Evolutionary conservation across 108 stramenopile genomes (phyloP), one percentile per base, ranked within the genome.

Genomic region (Nitzschia sp.): DNA sequence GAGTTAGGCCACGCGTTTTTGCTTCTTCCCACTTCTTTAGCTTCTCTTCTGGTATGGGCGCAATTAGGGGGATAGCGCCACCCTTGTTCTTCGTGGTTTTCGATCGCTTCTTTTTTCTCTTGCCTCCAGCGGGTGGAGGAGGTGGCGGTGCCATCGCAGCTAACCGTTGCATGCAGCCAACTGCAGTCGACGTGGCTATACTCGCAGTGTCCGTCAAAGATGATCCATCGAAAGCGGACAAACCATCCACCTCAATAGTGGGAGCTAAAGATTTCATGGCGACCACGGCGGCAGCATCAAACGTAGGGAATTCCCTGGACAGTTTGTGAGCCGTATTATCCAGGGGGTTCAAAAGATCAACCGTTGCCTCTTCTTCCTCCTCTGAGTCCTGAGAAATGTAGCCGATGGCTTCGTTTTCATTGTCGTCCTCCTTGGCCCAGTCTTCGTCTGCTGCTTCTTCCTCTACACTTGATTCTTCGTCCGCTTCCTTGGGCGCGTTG

Each of bases 11-110:
- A 3, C 46, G 27, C 23, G 33, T 49, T 49, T 80, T 83, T 18
- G 61, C 65, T 51, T 79, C 77, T 64, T 84, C 78, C 86, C 84
- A 90, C 46, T 81, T 78, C 45, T 70, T 75, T 18, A 90, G 31
- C 54, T 87, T 90, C 31, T 85, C 89, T 34, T 75, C 75, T 11
- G 86, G 84, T 23, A 84, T 82, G 19, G 89, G 89, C 8, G 86
- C 64, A 62, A 90, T 25, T 0, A 74, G 54, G 23, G 82, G 72
- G 31, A 82, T 49, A 23, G 35, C 33, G 35, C 51, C 26, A 32
- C 24, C 17, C 1, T 3, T 59, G 6, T 76, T 49, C 59, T 51
- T 58, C 15, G 17, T 48, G 45, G 23, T 46, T n/a, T 45, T 63
- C 33, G 29, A 61, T 45, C 49, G 59, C 23, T 58, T 63, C 34